Evolutionary conservation across 2,329 filamentous ascomycete species (phyloP).

Genomic region (Nigrospora osmanthi): DNA sequence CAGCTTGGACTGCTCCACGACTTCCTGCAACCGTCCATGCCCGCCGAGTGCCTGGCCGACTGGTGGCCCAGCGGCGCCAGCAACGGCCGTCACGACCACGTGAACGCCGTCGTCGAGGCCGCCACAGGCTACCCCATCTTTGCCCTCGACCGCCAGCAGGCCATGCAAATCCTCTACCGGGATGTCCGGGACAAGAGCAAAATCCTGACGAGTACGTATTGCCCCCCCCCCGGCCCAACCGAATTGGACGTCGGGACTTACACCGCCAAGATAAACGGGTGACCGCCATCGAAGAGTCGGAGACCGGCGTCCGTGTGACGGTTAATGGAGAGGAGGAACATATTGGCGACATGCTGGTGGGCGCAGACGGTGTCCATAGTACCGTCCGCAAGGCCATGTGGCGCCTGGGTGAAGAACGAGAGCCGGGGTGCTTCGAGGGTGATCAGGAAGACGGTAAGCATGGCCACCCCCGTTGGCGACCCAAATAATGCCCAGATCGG

Average conservation of each 20-base stretch:
- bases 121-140: slow-evolving; percentile 7
- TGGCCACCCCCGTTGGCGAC: neutral
- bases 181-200: slow-evolving; percentile 14
- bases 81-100: neutral
- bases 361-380: slow-evolving; percentile 9
- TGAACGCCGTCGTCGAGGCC: slow-evolving; percentile 4
- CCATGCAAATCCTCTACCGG: slow-evolving; percentile 11
- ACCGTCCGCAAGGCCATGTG: slow-evolving; percentile 3
- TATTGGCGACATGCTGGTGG: slow-evolving; percentile 8
- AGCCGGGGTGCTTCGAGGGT: neutral
- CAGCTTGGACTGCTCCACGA: slow-evolving; percentile 30
- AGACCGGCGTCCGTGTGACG: slow-evolving; percentile 3
- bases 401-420: slow-evolving; percentile 1
- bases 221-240: slow-evolving; percentile 10
- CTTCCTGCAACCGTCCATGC: slow-evolving; percentile 8
- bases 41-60: slow-evolving; percentile 1
- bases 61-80: slow-evolving; percentile 3
- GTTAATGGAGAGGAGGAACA: slow-evolving; percentile 2
- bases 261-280: slow-evolving; percentile 9
- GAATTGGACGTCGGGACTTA: slow-evolving; percentile 1
- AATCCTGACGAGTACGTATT: slow-evolving; percentile 12
- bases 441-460: neutral
- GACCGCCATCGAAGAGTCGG: slow-evolving; percentile 6
- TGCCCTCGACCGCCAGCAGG: slow-evolving; percentile 11
- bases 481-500: too few species aligned